Base-by-base conservation (phyloP, 1,284 basidiomycete genomes). In the Leucoagaricus sp. region DNA sequence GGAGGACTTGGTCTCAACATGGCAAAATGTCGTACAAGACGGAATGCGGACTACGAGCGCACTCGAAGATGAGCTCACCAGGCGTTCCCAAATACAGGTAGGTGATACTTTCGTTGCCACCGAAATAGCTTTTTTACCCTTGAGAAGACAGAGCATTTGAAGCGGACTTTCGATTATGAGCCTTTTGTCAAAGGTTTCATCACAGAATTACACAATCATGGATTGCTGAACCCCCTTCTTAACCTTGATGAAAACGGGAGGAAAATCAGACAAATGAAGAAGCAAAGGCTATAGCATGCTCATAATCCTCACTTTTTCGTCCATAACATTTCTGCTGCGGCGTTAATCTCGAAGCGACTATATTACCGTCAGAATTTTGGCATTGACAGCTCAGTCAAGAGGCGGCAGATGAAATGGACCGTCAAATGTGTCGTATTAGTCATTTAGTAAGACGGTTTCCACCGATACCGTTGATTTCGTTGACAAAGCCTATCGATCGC, bases 141-240 rank as follows among this genome's bases (percentile, higher is more conserved):
- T 46, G 26, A 50, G 13, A 60, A 86, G 84, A 76, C 75, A 3
- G 84, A 86, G 28, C 76, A 82, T 58, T 61, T 81, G 42, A 82
- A 80, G 51, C 70, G 84, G 19, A 84, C 83, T 8, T 81, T 80
- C 61, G 82, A 86, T 65, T 86, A 85, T 60, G 82, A 83, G 61
- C 83, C 82, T 0, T 85, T 86, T 67, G 69, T 85, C 38, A 69
- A 67, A 21, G 74, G 72, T 44, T 84, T 82, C 59, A 63, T 85
- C 1, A 68, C 63, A 3, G 63, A 68, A 3, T 60, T 84, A 59
- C 75, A 83, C 42, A 59, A 69, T 2, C 80, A 82, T 58, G 82
- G 80, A 0, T 56, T 82, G 29, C 66, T 86, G 29, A 73, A 79
- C 42, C 60, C 71, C 1, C 61, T 80, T 26, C 67, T 82, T 2